Evolutionary conservation across 2,329 filamentous ascomycete genomes (phyloP).

Genomic region (Fusarium pseudonygamai): DNA sequence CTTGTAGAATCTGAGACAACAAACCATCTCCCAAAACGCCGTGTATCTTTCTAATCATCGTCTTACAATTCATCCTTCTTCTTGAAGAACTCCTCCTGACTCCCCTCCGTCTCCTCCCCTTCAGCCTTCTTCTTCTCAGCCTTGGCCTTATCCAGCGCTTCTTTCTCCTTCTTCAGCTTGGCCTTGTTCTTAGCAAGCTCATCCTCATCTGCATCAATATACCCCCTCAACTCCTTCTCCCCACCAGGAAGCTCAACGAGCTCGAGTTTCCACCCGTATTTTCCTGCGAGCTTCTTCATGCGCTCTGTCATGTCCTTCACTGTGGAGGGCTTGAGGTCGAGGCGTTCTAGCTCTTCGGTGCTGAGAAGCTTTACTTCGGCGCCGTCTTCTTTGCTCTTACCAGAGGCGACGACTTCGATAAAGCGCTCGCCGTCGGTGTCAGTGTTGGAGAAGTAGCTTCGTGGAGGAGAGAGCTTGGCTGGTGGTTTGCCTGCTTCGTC

Average conservation of each 20-base stretch:
- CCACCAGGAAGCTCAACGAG: constrained; percentile 73
- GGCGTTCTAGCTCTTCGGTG: constrained; percentile 72
- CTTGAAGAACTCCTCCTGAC: constrained; percentile 23
- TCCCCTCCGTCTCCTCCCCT: constrained; percentile 25
- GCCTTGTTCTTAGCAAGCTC: constrained; percentile 37
- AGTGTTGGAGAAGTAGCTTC: constrained; percentile 49
- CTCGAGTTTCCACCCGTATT: constrained; percentile 82
- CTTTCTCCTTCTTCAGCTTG: constrained; percentile 30
- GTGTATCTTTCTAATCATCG: constrained; percentile 50
- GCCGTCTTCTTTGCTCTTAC: constrained; percentile 63
- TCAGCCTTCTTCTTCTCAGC: constrained; percentile 46
- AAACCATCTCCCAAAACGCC: constrained; percentile 22
- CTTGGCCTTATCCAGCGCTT: constrained; percentile 2
- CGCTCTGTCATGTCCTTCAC: constrained; percentile 76
- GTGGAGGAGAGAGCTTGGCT: constrained; percentile 57
- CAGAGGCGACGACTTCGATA: constrained; percentile 58
- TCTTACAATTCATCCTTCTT: constrained; percentile 43
- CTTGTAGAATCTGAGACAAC: constrained; percentile 2
- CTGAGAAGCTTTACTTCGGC: constrained; percentile 69
- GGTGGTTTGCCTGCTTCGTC: constrained; percentile 59
- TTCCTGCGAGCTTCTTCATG: constrained; percentile 73
- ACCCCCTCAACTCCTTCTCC: constrained; percentile 71
- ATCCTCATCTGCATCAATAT: constrained; percentile 68
- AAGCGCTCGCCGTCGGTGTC: constrained; percentile 42
- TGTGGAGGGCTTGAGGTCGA: constrained; percentile 72